Conservation (phyloP, 768 basidiomycete species). For the Leccinum longicurvipes region DNA sequence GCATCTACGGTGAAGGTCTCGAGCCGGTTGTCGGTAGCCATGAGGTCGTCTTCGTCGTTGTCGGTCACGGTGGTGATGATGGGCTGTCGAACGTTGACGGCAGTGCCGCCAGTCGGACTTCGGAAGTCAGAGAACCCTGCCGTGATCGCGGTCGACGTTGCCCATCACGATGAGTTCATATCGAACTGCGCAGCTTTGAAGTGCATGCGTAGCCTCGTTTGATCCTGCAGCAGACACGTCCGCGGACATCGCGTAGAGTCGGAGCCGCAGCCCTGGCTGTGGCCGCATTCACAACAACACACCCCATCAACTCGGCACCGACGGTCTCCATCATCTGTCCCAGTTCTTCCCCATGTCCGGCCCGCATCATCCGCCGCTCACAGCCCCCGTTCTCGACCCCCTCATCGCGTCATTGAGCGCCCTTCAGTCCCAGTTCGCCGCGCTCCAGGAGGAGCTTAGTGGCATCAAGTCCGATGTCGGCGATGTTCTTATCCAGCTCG, state of each 20-base stretch:
- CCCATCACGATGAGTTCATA: background rate
- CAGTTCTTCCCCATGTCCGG: background rate
- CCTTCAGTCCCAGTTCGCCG: slow-evolving; percentile 16
- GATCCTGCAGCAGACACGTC: background rate
- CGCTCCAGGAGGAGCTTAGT: slow-evolving; percentile 9
- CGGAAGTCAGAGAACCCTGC: slow-evolving; percentile 9
- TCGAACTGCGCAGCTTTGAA: background rate
- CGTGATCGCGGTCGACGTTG: slow-evolving; percentile 1
- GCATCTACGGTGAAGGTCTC: slow-evolving; percentile 48
- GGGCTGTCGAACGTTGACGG: background rate
- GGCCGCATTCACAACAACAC: background rate
- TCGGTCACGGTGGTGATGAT: slow-evolving; percentile 9
- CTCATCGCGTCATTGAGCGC: background rate
- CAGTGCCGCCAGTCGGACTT: slow-evolving; percentile 19
- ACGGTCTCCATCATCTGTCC: background rate
- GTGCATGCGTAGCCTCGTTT: background rate
- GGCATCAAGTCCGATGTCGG: slow-evolving; percentile 11
- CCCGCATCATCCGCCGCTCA: background rate
- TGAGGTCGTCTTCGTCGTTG: slow-evolving; percentile 8
- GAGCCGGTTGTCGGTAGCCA: slow-evolving; percentile 32
- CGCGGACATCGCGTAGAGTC: background rate
- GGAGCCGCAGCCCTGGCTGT: background rate
- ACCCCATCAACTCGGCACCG: background rate
- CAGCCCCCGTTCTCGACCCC: background rate
- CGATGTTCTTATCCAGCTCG: slow-evolving; percentile 16